Percentiles rank a stretch among this genome's conserved stretches.
Conservation (phyloP, 208 protist genomes). For the Strigomonas galati region DNA sequence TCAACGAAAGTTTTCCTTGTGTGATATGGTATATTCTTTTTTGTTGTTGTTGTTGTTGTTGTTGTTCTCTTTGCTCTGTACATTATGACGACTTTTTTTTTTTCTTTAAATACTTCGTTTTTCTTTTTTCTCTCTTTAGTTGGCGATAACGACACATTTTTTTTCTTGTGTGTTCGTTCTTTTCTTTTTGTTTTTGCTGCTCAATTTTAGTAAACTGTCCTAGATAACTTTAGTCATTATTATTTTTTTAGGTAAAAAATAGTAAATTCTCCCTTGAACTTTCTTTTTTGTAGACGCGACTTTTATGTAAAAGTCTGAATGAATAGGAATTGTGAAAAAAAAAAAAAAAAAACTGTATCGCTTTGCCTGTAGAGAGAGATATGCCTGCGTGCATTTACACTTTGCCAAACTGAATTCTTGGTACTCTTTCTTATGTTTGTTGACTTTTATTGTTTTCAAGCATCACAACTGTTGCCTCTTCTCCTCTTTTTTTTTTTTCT, state of each 20-base stretch:
- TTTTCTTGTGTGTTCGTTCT: not conserved
- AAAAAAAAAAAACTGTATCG: not conserved
- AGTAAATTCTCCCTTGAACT: slow-evolving; percentile 6
- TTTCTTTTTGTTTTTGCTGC: not conserved
- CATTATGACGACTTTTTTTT: not conserved
- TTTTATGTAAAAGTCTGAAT: not conserved
- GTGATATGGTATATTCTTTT: slow-evolving; percentile 14
- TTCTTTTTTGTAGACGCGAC: slow-evolving; percentile 1
- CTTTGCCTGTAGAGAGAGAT: not conserved
- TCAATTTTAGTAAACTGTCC: not conserved
- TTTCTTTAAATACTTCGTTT: not conserved
- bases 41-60: not conserved
- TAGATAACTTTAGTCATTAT: no score
- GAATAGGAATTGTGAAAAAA: not conserved
- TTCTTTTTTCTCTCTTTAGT: slow-evolving; percentile 10
- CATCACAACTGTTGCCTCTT: not conserved
- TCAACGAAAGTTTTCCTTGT: no score
- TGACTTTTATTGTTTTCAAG: not conserved
- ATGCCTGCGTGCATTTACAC: not conserved
- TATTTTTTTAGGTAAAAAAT: no score
- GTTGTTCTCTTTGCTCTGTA: slow-evolving; percentile 1
- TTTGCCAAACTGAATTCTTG: not conserved
- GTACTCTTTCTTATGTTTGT: slow-evolving; percentile 7
- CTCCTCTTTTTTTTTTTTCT: slow-evolving; percentile 4
- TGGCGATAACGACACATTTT: no score